Percentiles rank a stretch among this genome's conserved stretches.
These are phyloP conservation scores for Clathrospora elynae DNA, from an alignment of 2,329 filamentous ascomycete species.

Conservation along the genomic window DNA sequence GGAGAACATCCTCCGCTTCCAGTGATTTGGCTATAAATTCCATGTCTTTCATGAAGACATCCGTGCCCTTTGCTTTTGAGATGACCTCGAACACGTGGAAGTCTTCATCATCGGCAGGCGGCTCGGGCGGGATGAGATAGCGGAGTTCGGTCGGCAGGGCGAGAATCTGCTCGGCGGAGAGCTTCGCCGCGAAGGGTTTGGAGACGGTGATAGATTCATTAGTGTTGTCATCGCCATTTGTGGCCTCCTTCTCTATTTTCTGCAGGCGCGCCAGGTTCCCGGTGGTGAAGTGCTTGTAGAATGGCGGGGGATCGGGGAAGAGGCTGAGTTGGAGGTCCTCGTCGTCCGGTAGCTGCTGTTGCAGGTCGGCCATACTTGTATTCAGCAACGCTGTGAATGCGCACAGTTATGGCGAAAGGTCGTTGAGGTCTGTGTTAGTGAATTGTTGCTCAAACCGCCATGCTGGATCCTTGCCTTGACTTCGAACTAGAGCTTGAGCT, in stretches of 20 bases:
- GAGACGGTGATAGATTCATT: conserved; percentile 5
- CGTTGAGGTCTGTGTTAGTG: conserved; percentile 1
- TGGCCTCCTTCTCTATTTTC: conserved; percentile 52
- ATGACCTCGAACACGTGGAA: conserved; percentile 76
- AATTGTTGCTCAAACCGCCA: background rate
- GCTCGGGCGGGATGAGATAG: conserved; percentile 79
- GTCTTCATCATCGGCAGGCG: conserved; percentile 66
- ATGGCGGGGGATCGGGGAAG: conserved; percentile 85
- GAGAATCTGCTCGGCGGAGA: conserved; percentile 37
- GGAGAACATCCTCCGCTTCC: conserved; percentile 58
- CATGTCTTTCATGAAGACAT: conserved; percentile 35
- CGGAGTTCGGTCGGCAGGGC: conserved; percentile 72
- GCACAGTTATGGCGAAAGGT: background rate
- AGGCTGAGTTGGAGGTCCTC: conserved; percentile 45
- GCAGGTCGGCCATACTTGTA: conserved; percentile 23
- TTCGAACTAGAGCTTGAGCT: conserved; percentile 5
- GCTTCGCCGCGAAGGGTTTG: conserved; percentile 12
- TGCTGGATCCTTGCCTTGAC: conserved; percentile 14
- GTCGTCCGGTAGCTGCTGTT: conserved; percentile 19
- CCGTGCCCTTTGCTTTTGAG: conserved; percentile 51
- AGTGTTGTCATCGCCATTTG: conserved; percentile 14
- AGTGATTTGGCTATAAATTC: conserved; percentile 36
- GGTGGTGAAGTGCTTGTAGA: conserved; percentile 85
- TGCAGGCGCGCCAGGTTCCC: conserved; percentile 69
- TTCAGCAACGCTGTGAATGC: background rate